phyloP scores from a whole-genome alignment of 306 rosid genomes.

The Elaeagnus macrophylla region DNA sequence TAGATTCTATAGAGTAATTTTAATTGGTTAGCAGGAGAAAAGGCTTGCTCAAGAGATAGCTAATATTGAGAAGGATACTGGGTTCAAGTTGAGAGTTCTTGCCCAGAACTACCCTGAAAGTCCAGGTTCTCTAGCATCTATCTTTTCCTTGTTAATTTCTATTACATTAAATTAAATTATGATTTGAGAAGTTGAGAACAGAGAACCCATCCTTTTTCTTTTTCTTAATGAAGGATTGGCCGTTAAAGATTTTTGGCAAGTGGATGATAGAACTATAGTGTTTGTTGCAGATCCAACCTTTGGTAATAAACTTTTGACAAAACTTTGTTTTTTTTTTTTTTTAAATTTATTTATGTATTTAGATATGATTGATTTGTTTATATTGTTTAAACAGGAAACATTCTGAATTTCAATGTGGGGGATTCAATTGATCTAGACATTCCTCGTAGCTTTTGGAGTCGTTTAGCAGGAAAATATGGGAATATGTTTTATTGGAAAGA shows the following conservation, averaged over 20 bases:
- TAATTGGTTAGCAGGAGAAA: slow-evolving; percentile 48
- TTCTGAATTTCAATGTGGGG: slow-evolving; percentile 90
- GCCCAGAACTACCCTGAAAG: slow-evolving; percentile 95
- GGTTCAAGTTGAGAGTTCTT: slow-evolving; percentile 78
- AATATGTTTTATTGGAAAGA: slow-evolving; percentile 96
- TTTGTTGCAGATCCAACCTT: slow-evolving; percentile 98
- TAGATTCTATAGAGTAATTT: background rate
- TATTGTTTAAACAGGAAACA: slow-evolving; percentile 56
- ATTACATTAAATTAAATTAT: background rate
- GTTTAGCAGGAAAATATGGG: slow-evolving; percentile 90
- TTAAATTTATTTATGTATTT: background rate
- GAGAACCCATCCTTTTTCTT: too few species aligned
- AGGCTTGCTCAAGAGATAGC: slow-evolving; percentile 65
- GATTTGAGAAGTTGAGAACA: too few species aligned
- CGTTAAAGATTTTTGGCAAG: slow-evolving; percentile 83
- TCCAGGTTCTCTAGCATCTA: slow-evolving; percentile 42
- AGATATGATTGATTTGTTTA: slow-evolving; percentile 12
- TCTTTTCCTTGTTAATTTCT: background rate
- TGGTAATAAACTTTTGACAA: slow-evolving; percentile 48
- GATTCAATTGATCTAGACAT: slow-evolving; percentile 74
- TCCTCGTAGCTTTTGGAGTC: slow-evolving; percentile 96
- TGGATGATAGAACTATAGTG: slow-evolving; percentile 92
- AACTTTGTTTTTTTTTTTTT: background rate
- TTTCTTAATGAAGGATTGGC: slow-evolving; percentile 60
- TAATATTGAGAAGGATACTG: slow-evolving; percentile 65